Conservation (phyloP, 2,329 filamentous ascomycete genomes). For the Ophiostoma novo-ulmi region DNA sequence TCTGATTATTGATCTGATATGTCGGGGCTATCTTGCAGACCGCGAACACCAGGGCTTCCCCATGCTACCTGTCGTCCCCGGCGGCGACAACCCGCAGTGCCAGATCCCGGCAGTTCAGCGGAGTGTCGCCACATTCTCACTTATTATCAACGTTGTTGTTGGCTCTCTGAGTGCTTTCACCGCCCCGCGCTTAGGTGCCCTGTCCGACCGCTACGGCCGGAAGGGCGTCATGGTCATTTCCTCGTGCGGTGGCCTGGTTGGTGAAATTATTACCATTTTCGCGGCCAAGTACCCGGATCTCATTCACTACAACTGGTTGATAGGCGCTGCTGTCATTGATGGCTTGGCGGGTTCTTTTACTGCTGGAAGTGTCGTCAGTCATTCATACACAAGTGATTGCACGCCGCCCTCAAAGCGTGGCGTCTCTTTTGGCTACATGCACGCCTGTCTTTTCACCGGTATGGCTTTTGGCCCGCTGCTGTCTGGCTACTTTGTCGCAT, state of each 20-base stretch:
- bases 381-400: constrained; percentile 88
- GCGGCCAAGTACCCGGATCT: constrained; percentile 68
- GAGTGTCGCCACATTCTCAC: constrained; percentile 69
- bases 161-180: constrained; percentile 75
- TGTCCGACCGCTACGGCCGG: constrained; percentile 84
- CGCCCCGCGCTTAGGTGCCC: constrained; percentile 73
- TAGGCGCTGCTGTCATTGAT: constrained; percentile 72
- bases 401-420: constrained; percentile 73
- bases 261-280: constrained; percentile 72
- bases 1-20: constrained; percentile 77
- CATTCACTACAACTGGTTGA: constrained; percentile 71
- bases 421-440: constrained; percentile 82
- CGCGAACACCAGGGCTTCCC: constrained; percentile 53
- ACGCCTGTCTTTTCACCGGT: constrained; percentile 84
- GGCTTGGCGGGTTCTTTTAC: constrained; percentile 87
- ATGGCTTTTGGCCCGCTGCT: constrained; percentile 80
- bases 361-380: constrained; percentile 65
- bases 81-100: constrained; percentile 72
- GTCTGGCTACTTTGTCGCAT: constrained; percentile 72
- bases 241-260: constrained; percentile 66
- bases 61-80: constrained; percentile 60
- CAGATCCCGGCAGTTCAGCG: constrained; percentile 68
- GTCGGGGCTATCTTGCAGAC: constrained; percentile 74
- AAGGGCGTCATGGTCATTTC: constrained; percentile 67
- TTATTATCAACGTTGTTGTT: constrained; percentile 67